Evolutionary conservation across 805 yeast species (phyloP), one percentile per base, ranked within the genome.

Genomic region (Candida maesae): DNA sequence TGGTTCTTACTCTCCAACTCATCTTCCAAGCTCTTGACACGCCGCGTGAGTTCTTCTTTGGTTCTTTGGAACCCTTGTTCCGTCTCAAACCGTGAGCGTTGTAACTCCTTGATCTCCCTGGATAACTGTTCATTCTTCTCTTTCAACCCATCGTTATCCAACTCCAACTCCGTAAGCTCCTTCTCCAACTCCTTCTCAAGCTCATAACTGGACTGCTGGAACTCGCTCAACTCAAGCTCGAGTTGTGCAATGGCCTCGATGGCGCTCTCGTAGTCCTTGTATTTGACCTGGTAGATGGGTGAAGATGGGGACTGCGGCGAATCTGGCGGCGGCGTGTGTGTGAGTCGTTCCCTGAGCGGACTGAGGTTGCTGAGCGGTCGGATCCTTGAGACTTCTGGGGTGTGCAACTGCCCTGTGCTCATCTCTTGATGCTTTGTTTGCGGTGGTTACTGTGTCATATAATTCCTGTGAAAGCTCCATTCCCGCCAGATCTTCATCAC

Each of bases 181-280:
- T 60, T 58, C 52, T 71, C 77, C 25, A 71, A 54, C 39, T 70
- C 76, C 29, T 55, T 57, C 49, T 71, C 76, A 28, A 71, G 55
- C 46, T 71, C 77, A 35, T 61, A 56, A 33, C 73, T 66, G 6
- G 73, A 66, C 17, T 52, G 58, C 42, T 68, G 69, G 42, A 71
- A 68, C 47, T 71, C 76, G 16, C 53, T 58, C 15, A 72, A 51
- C 47, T 70, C 74, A 6, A 47, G 47, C 49, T 68, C 73, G 12
- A 71, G 58, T 48, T 65, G 66, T 21, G 58, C 60, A 15, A 70
- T 63, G 35, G 69, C 69, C 26, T 58, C 64, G 8, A 61, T 35
- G 1, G 65, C 65, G 35, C 59, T 51, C 33, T 57, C 47, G 24
- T 55, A 57, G 41, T 59, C 56, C 37, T 51, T 51, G 19, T 56